Base-by-base conservation (phyloP, 176 grass and related monocot genomes). In the Eragrostis curvula region DNA sequence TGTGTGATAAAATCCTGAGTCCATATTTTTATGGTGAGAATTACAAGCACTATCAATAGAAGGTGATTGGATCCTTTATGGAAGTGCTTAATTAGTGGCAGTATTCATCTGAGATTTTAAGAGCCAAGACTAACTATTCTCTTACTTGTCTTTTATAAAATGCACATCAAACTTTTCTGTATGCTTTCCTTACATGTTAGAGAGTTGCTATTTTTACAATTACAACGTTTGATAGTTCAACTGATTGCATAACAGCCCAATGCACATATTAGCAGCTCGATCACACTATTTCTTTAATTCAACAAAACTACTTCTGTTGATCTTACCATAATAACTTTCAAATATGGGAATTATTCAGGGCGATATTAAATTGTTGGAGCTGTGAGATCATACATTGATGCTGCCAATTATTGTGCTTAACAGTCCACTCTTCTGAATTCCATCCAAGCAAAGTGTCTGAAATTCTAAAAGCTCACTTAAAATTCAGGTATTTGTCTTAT, bases 191-290 rank as follows among this genome's bases (percentile, higher is more conserved):
- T 36, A 36, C 32, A 36, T 36, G 32, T 36, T 2, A 2, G 3
- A 36, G 32, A 36, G 32, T 36, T 36, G 32, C 32, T 36, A 36
- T 36, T 36, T 36, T 4, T 36, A 90, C 85, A 90, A 74, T 97
- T 92, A 92, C 92, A 97, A 74, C 92, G 95, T 44, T 43, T 45
- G 24, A 36, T 36, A 36, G 32, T 4, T 36, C 32, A 36, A 36
- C 32, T 36, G 32, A 4, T 36, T 36, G 32, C 32, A 36, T 36
- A 36, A 36, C 32, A 36, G 32, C 4, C 3, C 32, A 36, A 36
- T 4, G 4, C 32, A 36, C 79, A 79, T 36, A 36, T 75, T 21
- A 30, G 47, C 20, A 42, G 13, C n/a, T 75, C 7, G 18, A 75
- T 15, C 30, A 45, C 15, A 11, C 13, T 65, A 25, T 68, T 59